Conservation (phyloP, 495 filamentous ascomycete species). For the Aspergillus olivimuriae region DNA sequence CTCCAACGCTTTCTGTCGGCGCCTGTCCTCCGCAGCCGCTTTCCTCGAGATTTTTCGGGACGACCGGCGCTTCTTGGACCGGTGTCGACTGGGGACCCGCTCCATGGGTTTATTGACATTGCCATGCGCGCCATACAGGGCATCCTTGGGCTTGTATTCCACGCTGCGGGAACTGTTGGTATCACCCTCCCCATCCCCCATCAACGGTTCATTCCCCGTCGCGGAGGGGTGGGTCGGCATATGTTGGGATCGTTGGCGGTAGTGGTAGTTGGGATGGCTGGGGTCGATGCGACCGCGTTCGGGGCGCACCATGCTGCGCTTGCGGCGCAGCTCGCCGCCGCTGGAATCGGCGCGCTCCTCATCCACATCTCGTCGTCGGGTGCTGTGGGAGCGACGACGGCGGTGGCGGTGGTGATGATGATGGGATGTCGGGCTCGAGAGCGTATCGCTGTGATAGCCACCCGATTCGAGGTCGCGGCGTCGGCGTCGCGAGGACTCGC, state of each 20-base stretch:
- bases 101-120: constrained; percentile 46
- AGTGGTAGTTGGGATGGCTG: constrained; percentile 91
- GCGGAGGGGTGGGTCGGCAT: constrained; percentile 84
- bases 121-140: constrained; percentile 29
- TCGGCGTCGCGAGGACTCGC: constrained; percentile 63
- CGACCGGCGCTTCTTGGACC: constrained; percentile 43
- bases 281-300: constrained; percentile 75
- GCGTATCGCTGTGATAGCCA: constrained; percentile 42
- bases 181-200: constrained; percentile 54
- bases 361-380: constrained; percentile 28
- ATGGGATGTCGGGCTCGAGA: constrained; percentile 29
- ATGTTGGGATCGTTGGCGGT: constrained; percentile 69
- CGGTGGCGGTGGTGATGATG: constrained; percentile 31
- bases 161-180: constrained; percentile 50
- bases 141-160: constrained; percentile 44
- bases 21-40: constrained; percentile 50
- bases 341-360: constrained; percentile 31
- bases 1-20: constrained; percentile 58
- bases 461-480: constrained; percentile 63
- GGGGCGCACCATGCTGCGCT: constrained; percentile 79
- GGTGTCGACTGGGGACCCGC: constrained; percentile 35
- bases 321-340: constrained; percentile 45
- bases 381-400: constrained; percentile 31
- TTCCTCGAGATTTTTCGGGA: constrained; percentile 44
- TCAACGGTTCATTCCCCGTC: constrained; percentile 82